phyloP scores from a whole-genome alignment of 2,329 filamentous ascomycete genomes.

The Stachybotrys chlorohalonatus region DNA sequence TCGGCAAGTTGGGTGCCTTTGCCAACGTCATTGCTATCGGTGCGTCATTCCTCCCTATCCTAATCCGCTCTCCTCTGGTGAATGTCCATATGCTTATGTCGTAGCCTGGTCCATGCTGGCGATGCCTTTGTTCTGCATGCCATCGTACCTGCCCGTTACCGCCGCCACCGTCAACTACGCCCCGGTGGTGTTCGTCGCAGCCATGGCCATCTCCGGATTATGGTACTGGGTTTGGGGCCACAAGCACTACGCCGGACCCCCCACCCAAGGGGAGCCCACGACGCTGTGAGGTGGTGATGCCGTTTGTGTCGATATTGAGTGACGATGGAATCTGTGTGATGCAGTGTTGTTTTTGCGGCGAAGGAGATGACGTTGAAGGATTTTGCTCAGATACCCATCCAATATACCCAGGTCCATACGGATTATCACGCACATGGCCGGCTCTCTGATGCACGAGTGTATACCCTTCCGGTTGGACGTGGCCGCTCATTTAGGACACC shows the following conservation, averaged over 20 bases:
- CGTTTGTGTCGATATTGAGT: not conserved
- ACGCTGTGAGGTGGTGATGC: not conserved
- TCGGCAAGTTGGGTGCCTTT: slow-evolving; percentile 51
- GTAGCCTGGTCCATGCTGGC: slow-evolving; percentile 58
- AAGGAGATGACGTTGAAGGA: not conserved
- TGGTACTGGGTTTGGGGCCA: slow-evolving; percentile 67
- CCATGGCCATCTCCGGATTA: slow-evolving; percentile 47
- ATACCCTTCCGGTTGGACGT: not conserved
- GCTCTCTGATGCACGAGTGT: not conserved
- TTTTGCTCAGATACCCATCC: not conserved
- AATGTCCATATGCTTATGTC: slow-evolving; percentile 6
- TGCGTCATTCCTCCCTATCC: slow-evolving; percentile 26
- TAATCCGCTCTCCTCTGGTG: not conserved
- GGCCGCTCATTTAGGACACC: not conserved
- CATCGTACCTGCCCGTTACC: slow-evolving; percentile 51
- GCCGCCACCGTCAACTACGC: slow-evolving; percentile 60
- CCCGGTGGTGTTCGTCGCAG: slow-evolving; percentile 62
- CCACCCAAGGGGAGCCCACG: slow-evolving; percentile 28
- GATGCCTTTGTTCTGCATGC: slow-evolving; percentile 69
- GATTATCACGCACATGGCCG: not conserved
- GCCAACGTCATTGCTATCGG: slow-evolving; percentile 57
- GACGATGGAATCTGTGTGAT: not conserved
- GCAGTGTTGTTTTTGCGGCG: not conserved
- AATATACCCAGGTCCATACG: not conserved
- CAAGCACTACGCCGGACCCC: slow-evolving; percentile 58